phyloP scores from a whole-genome alignment of 108 stramenopile species.

The Pseudonitzschia pungens region DNA sequence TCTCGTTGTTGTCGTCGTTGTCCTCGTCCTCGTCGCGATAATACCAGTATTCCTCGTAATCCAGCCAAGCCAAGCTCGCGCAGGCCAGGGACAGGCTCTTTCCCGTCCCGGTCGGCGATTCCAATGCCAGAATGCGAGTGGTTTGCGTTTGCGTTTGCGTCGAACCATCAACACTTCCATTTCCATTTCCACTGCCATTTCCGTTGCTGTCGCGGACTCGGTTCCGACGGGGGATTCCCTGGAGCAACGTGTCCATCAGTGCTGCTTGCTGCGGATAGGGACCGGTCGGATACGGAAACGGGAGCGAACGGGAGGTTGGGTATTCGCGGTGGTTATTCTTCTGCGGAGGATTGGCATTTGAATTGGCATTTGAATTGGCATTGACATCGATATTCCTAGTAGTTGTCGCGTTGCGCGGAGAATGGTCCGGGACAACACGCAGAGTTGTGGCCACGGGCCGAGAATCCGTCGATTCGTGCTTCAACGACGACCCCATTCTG shows the following conservation, averaged over 20 bases:
- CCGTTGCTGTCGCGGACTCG: not conserved
- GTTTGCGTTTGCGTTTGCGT: conserved; percentile 5
- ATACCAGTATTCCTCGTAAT: conserved; percentile 43
- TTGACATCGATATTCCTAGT: too few species aligned
- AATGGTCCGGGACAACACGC: too few species aligned
- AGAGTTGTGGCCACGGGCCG: too few species aligned
- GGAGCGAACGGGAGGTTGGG: conserved; percentile 39
- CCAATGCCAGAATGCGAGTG: conserved; percentile 61
- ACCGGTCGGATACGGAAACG: conserved; percentile 62
- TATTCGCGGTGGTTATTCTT: not conserved
- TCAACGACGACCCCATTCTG: too few species aligned
- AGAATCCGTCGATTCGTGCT: too few species aligned
- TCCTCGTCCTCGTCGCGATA: conserved; percentile 25
- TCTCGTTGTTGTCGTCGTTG: not conserved
- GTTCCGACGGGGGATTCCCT: conserved; percentile 30
- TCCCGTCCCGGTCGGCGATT: conserved; percentile 86
- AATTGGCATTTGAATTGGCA: too few species aligned
- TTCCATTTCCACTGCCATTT: too few species aligned
- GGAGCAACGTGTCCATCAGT: conserved; percentile 74
- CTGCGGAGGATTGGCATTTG: too few species aligned
- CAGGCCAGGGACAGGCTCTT: conserved; percentile 79
- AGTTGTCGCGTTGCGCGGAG: too few species aligned
- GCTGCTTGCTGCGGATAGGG: conserved; percentile 78
- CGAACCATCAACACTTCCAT: not conserved
- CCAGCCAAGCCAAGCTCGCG: conserved; percentile 74